These are phyloP conservation scores for Mycena epipterygia DNA, from an alignment of 768 basidiomycete genomes.

Conservation along the genomic window DNA sequence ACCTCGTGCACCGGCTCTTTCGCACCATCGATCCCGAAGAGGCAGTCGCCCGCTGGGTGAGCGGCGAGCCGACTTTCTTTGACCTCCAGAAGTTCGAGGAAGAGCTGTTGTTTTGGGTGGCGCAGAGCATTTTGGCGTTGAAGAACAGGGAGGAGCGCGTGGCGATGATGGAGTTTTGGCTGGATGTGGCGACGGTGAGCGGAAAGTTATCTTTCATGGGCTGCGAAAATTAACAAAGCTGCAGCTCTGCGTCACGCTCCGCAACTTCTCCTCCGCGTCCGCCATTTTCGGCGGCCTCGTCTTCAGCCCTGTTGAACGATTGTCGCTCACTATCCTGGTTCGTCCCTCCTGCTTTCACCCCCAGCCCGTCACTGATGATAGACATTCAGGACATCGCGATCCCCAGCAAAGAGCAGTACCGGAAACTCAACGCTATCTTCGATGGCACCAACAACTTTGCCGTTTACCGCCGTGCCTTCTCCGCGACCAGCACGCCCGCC, in stretches of 20 bases:
- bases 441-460: slow-evolving; percentile 42
- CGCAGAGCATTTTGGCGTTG: slow-evolving; percentile 47
- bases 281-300: slow-evolving; percentile 58
- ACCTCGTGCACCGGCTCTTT: slow-evolving; percentile 53
- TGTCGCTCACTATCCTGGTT: slow-evolving; percentile 53
- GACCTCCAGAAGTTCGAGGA: slow-evolving; percentile 46
- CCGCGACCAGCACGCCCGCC: slow-evolving; percentile 40
- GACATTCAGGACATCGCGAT: slow-evolving; percentile 38
- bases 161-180: slow-evolving; percentile 55
- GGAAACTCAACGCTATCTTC: slow-evolving; percentile 48
- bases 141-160: slow-evolving; percentile 39
- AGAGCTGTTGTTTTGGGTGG: slow-evolving; percentile 54
- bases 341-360: slow-evolving; percentile 18
- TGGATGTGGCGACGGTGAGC: slow-evolving; percentile 60
- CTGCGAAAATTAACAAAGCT: slow-evolving; percentile 19
- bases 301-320: slow-evolving; percentile 52
- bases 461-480: slow-evolving; percentile 44
- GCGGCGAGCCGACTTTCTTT: slow-evolving; percentile 41
- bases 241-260: slow-evolving; percentile 59
- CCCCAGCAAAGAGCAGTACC: slow-evolving; percentile 46
- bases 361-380: not conserved
- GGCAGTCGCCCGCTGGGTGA: slow-evolving; percentile 56
- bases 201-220: slow-evolving; percentile 7
- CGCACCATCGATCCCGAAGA: slow-evolving; percentile 57
- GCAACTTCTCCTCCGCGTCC: slow-evolving; percentile 61